Evolutionary conservation across 345 rosid species (phyloP).

Genomic region (Eutrema heterophyllum): DNA sequence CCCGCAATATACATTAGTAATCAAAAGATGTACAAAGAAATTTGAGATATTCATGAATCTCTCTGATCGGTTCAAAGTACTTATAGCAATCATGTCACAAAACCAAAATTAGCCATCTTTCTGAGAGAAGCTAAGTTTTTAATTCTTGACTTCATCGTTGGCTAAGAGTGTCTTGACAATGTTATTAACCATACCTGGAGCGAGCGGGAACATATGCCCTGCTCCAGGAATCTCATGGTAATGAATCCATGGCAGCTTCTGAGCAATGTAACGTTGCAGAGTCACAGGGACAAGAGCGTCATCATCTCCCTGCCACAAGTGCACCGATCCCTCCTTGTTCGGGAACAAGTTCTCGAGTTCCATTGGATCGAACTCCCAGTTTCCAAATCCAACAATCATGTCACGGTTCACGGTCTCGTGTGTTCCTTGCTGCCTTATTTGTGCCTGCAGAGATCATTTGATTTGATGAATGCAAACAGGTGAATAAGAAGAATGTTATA

Average conservation of each 20-base stretch:
- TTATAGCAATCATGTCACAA: background rate
- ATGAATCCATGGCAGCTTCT: conserved; percentile 54
- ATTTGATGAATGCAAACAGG: background rate
- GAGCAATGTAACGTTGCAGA: conserved; percentile 47
- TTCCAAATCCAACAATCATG: conserved; percentile 47
- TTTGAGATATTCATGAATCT: background rate
- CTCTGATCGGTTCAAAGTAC: background rate
- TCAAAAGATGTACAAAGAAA: background rate
- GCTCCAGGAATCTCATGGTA: conserved; percentile 55
- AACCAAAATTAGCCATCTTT: background rate
- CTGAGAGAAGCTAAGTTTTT: background rate
- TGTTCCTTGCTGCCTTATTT: conserved; percentile 53
- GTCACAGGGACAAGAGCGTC: conserved; percentile 47
- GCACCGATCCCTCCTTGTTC: conserved; percentile 44
- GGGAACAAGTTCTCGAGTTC: conserved; percentile 48
- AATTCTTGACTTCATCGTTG: conserved; percentile 9
- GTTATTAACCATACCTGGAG: conserved; percentile 37
- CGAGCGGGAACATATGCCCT: conserved; percentile 50
- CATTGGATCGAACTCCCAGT: conserved; percentile 59
- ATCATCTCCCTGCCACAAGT: conserved; percentile 63
- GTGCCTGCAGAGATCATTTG: background rate
- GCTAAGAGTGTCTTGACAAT: conserved; percentile 43
- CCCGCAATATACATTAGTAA: background rate
- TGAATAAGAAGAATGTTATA: background rate
- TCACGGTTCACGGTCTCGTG: conserved; percentile 48